A percentile compares a stretch with the other conserved stretches of the same genome.
phyloP scores from a whole-genome alignment of 2,329 filamentous ascomycete species.

The Aspergillus sp. region DNA sequence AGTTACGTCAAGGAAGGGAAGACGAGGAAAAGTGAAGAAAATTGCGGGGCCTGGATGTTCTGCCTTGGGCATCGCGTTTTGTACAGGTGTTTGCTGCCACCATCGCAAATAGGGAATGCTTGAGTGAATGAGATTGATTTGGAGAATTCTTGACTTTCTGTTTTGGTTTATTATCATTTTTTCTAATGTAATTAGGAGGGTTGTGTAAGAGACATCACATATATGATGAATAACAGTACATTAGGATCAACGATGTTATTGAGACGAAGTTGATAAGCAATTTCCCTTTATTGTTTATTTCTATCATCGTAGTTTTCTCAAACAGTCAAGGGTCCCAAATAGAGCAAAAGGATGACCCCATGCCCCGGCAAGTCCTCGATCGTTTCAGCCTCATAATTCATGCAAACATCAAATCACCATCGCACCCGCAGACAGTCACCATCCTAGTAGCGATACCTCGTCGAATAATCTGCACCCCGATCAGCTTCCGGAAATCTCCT shows the following conservation, averaged over 20 bases:
- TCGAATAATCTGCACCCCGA: constrained; percentile 57
- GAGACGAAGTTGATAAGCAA: too few species aligned
- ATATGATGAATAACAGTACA: too few species aligned
- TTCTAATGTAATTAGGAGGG: too few species aligned
- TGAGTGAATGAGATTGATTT: neutral
- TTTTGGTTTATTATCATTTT: neutral
- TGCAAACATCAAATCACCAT: neutral
- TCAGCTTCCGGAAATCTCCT: neutral
- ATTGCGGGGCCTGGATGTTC: constrained; percentile 16
- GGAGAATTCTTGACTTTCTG: neutral
- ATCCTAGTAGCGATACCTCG: constrained; percentile 64
- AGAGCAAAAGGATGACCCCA: neutral
- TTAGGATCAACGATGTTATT: too few species aligned
- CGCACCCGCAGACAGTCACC: neutral
- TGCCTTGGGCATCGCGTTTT: neutral
- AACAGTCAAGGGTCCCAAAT: neutral
- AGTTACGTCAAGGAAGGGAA: constrained; percentile 3
- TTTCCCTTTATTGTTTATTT: neutral
- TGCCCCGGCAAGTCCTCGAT: neutral
- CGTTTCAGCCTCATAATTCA: constrained; percentile 5
- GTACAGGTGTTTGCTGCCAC: neutral
- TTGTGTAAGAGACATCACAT: too few species aligned
- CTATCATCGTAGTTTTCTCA: neutral
- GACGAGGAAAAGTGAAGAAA: constrained; percentile 11
- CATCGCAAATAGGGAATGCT: neutral